These are phyloP conservation scores for Trichocomaceae sp. DNA, from an alignment of 2,329 filamentous ascomycete species.

Conservation along the genomic window DNA sequence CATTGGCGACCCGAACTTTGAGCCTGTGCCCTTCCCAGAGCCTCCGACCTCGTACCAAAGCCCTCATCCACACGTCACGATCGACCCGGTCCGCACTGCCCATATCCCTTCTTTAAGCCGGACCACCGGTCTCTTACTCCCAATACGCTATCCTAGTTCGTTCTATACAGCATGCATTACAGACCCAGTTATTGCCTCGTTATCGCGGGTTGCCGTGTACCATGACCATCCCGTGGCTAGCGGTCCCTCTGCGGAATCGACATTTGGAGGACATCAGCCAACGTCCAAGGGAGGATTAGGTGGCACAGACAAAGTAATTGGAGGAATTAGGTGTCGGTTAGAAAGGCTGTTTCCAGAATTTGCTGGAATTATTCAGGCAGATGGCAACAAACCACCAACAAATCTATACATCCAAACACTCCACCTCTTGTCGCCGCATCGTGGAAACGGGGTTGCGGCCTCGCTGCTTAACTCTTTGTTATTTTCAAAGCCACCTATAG, in stretches of 20 bases:
- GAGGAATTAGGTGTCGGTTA: conserved; percentile 44
- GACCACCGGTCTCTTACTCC: conserved; percentile 53
- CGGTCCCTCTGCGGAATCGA: conserved; percentile 15
- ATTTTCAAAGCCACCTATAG: conserved; percentile 16
- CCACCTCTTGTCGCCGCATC: conserved; percentile 54
- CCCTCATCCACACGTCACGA: conserved; percentile 45
- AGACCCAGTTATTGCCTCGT: conserved; percentile 45
- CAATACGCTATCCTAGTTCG: conserved; percentile 54
- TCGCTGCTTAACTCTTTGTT: conserved; percentile 45
- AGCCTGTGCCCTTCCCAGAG: conserved; percentile 26
- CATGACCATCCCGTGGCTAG: conserved; percentile 39
- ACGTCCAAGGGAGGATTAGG: conserved; percentile 16
- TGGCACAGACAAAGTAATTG: conserved; percentile 41
- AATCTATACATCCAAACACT: conserved; percentile 58
- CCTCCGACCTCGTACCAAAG: conserved; percentile 25
- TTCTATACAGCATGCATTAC: conserved; percentile 57
- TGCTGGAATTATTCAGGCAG: conserved; percentile 8
- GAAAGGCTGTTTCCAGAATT: conserved; percentile 28
- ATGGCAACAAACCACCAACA: conserved; percentile 20
- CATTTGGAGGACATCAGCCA: conserved; percentile 1
- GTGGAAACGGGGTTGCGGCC: conserved; percentile 51
- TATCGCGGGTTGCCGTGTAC: conserved; percentile 57
- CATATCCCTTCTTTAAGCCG: conserved; percentile 52
- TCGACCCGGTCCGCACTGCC: conserved; percentile 47
- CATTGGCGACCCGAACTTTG: conserved; percentile 21